Percentiles rank a stretch among this genome's conserved stretches.
These are phyloP conservation scores for Amphichorda felina DNA, from an alignment of 2,329 filamentous ascomycete genomes.

Conservation along the genomic window DNA sequence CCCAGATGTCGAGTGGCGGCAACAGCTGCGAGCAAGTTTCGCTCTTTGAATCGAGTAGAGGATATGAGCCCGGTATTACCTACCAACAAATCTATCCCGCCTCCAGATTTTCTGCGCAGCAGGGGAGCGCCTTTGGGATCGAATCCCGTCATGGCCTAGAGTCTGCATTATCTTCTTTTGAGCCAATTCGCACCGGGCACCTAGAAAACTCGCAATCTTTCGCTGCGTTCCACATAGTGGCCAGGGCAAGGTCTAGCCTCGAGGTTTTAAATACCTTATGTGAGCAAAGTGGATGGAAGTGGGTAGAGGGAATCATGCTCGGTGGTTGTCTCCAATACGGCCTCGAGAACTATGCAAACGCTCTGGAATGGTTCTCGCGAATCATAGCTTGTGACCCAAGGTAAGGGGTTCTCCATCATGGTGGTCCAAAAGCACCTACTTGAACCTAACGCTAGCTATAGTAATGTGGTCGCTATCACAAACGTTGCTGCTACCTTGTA, in stretches of 20 bases:
- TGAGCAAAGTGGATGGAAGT: constrained; percentile 71
- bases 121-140: too few species aligned
- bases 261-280: constrained; percentile 64
- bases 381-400: constrained; percentile 42
- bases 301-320: constrained; percentile 86
- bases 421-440: background rate
- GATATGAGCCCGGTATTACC: background rate
- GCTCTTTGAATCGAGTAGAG: background rate
- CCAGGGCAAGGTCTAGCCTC: constrained; percentile 52
- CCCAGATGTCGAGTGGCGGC: background rate
- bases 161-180: background rate
- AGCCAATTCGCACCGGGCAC: background rate
- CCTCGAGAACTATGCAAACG: constrained; percentile 70
- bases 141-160: background rate
- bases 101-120: background rate
- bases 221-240: constrained; percentile 24
- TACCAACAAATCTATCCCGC: too few species aligned
- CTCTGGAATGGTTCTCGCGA: constrained; percentile 62
- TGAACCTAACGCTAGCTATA: constrained; percentile 20
- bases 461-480: constrained; percentile 85
- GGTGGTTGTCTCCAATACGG: constrained; percentile 89
- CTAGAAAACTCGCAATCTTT: background rate
- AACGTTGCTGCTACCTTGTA: constrained; percentile 86
- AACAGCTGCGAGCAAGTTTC: background rate
- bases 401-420: constrained; percentile 21